phyloP scores from a whole-genome alignment of 2,329 filamentous ascomycete genomes.

The Anthostomella pinea region DNA sequence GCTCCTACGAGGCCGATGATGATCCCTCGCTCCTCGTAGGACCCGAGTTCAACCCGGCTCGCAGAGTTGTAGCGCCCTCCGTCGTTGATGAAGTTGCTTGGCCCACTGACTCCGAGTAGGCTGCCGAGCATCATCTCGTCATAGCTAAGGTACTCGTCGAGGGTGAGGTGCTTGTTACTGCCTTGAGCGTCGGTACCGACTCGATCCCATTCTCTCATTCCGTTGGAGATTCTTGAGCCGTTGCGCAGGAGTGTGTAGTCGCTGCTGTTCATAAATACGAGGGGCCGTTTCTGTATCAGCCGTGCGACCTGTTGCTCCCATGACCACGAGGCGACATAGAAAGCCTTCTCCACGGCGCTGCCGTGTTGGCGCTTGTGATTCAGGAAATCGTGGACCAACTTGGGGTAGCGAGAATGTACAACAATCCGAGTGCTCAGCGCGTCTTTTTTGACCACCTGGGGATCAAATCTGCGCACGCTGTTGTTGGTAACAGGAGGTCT shows the following conservation, averaged over 20 bases:
- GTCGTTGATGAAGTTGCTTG: conserved; percentile 32
- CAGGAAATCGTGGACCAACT: conserved; percentile 26
- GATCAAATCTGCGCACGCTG: conserved; percentile 22
- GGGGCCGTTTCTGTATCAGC: conserved; percentile 24
- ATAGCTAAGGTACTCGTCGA: conserved; percentile 31
- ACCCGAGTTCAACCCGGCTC: conserved; percentile 2
- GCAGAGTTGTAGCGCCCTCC: conserved; percentile 25
- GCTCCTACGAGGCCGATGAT: conserved; percentile 33
- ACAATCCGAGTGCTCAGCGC: conserved; percentile 27
- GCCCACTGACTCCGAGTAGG: conserved; percentile 29
- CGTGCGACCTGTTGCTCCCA: conserved; percentile 23
- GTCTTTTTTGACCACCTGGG: conserved; percentile 16
- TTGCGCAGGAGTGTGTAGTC: conserved; percentile 26
- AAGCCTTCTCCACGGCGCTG: conserved; percentile 16
- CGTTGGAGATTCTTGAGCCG: conserved; percentile 3
- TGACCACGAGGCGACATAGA: conserved; percentile 23
- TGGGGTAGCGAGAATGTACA: conserved; percentile 23
- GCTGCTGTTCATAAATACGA: conserved; percentile 19
- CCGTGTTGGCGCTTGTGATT: conserved; percentile 27
- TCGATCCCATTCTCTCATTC: conserved; percentile 24
- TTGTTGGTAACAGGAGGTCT: conserved; percentile 21
- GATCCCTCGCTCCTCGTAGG: conserved; percentile 27
- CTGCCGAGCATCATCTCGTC: conserved; percentile 35
- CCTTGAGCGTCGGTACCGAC: conserved; percentile 24
- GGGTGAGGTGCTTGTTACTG: conserved; percentile 12